These are phyloP conservation scores for Aspergillus quadricinctus DNA, from an alignment of 2,329 filamentous ascomycete genomes.

Conservation along the genomic window DNA sequence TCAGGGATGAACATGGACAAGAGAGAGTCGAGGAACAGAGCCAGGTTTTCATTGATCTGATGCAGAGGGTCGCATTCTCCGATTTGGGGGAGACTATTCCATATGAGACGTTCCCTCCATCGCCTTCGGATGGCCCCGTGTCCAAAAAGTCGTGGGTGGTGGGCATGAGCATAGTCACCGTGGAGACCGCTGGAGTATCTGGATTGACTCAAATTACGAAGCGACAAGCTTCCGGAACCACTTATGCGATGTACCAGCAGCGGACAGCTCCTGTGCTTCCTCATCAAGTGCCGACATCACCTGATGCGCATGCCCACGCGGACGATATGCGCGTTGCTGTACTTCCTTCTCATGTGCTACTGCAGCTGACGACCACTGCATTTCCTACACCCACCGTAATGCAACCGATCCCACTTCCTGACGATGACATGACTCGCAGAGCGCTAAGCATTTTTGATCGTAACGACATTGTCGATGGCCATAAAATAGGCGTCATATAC, in stretches of 20 bases:
- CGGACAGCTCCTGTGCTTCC: slow-evolving; percentile 42
- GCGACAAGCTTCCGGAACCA: slow-evolving; percentile 48
- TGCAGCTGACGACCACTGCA: slow-evolving; percentile 42
- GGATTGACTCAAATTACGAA: slow-evolving; percentile 49
- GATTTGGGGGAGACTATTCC: slow-evolving; percentile 67
- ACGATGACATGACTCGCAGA: slow-evolving; percentile 65
- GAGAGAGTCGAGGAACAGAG: slow-evolving; percentile 85
- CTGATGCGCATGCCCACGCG: slow-evolving; percentile 36
- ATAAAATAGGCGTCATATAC: slow-evolving; percentile 94
- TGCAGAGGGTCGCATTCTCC: slow-evolving; percentile 82
- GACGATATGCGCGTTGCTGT: slow-evolving; percentile 39
- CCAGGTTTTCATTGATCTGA: slow-evolving; percentile 88
- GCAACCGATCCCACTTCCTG: slow-evolving; percentile 72
- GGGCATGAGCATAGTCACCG: slow-evolving; percentile 49
- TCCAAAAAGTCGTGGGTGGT: slow-evolving; percentile 48
- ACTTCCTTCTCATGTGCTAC: slow-evolving; percentile 44
- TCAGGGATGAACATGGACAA: slow-evolving; percentile 69
- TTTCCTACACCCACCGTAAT: slow-evolving; percentile 46
- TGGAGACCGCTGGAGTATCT: slow-evolving; percentile 45
- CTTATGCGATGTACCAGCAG: slow-evolving; percentile 46
- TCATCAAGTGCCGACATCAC: slow-evolving; percentile 41
- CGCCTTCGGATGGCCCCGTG: slow-evolving; percentile 39
- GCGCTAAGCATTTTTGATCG: slow-evolving; percentile 79
- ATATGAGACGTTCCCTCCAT: slow-evolving; percentile 39
- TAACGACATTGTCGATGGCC: slow-evolving; percentile 84